Conservation (phyloP, 768 basidiomycete species). For the Amanita subjunquillea region DNA sequence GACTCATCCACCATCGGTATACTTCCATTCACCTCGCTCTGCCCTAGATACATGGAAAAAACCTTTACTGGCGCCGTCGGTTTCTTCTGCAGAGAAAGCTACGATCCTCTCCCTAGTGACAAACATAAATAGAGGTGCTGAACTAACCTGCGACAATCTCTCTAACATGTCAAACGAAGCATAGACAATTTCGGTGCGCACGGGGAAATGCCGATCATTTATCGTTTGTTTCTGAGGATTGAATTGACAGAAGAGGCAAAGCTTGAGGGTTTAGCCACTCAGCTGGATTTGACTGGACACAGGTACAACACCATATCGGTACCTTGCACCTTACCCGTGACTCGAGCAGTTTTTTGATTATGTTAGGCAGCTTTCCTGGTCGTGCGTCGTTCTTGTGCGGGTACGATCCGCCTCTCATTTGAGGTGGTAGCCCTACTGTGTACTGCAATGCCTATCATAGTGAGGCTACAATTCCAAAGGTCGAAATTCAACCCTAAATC, state of each 20-base stretch:
- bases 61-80: too few species aligned
- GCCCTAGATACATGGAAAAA: too few species aligned
- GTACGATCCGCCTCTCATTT: too few species aligned
- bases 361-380: too few species aligned
- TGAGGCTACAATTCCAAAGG: background rate
- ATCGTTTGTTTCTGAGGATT: background rate
- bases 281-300: conserved; percentile 46
- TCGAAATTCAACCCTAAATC: too few species aligned
- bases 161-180: background rate
- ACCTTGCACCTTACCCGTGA: background rate
- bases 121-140: conserved; percentile 49
- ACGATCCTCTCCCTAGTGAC: conserved; percentile 26
- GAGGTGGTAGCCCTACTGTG: too few species aligned
- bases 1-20: too few species aligned
- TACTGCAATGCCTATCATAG: too few species aligned
- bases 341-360: too few species aligned
- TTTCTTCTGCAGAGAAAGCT: too few species aligned
- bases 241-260: conserved; percentile 45
- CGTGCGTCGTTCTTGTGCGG: too few species aligned
- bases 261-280: conserved; percentile 48
- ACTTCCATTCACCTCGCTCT: too few species aligned
- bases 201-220: background rate
- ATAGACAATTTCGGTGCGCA: background rate
- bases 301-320: conserved; percentile 61
- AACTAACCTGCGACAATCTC: background rate